These are phyloP conservation scores for Hericium coralloides DNA, from an alignment of 768 basidiomycete genomes.

Conservation along the genomic window DNA sequence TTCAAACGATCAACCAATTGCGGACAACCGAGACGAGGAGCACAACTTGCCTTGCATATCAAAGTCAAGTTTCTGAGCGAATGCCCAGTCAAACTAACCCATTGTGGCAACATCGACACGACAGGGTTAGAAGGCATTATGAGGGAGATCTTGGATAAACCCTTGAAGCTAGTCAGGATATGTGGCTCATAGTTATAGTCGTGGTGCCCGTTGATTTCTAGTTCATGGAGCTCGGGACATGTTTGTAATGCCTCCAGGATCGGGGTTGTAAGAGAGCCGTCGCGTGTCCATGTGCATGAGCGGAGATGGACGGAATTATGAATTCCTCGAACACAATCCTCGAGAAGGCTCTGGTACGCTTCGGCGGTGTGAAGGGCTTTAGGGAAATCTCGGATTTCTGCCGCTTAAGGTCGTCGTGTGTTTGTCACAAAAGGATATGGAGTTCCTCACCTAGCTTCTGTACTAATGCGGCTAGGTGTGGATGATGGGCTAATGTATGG, in stretches of 20 bases:
- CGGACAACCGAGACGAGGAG: background rate
- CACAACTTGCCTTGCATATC: slow-evolving; percentile 52
- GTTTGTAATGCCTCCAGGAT: slow-evolving; percentile 45
- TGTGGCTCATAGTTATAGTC: slow-evolving; percentile 43
- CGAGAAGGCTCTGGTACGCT: slow-evolving; percentile 25
- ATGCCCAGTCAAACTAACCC: slow-evolving; percentile 37
- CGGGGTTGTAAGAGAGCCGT: slow-evolving; percentile 56
- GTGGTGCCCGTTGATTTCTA: slow-evolving; percentile 67
- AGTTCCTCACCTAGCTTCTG: slow-evolving; percentile 44
- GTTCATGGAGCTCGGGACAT: slow-evolving; percentile 35
- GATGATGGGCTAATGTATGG: slow-evolving; percentile 42
- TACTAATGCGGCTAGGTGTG: slow-evolving; percentile 51
- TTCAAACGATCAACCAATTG: background rate
- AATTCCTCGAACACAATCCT: slow-evolving; percentile 40
- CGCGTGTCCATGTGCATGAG: slow-evolving; percentile 72
- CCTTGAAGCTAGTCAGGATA: slow-evolving; percentile 41
- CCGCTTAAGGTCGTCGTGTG: background rate
- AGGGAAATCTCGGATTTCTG: slow-evolving; percentile 71
- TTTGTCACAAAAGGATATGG: background rate
- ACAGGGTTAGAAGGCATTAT: slow-evolving; percentile 67
- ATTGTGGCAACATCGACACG: slow-evolving; percentile 37
- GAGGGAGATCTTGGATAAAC: slow-evolving; percentile 47
- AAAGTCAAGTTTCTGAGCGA: slow-evolving; percentile 52
- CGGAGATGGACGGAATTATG: slow-evolving; percentile 51
- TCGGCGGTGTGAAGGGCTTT: slow-evolving; percentile 31